Percentiles rank a stretch among this genome's conserved stretches.
Evolutionary conservation across 208 protist genomes (phyloP).

Genomic region (Tritrichomonas musculus): DNA sequence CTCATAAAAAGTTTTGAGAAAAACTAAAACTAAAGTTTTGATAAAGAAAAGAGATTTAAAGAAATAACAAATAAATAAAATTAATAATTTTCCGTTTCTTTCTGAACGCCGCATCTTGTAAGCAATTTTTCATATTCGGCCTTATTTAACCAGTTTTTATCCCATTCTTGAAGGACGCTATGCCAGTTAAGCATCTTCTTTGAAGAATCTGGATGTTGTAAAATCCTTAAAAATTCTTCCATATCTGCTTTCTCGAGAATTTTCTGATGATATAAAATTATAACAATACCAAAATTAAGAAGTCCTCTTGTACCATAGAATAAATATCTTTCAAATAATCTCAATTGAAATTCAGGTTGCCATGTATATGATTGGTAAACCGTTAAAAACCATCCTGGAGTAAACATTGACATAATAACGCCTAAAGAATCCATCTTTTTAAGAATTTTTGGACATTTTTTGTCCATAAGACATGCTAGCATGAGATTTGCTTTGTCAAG

Average conservation of each 20-base stretch:
- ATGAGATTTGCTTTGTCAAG: background rate
- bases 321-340: conserved; percentile 11
- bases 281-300: background rate
- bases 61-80: background rate
- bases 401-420: background rate
- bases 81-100: background rate
- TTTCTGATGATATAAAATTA: background rate
- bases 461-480: background rate
- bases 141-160: background rate
- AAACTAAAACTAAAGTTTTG: too few relatives aligned
- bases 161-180: background rate
- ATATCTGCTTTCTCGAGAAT: background rate
- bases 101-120: background rate
- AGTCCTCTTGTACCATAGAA: conserved; percentile 24
- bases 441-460: conserved; percentile 5
- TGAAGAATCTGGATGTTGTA: background rate
- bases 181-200: background rate
- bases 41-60: background rate
- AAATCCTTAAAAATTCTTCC: background rate
- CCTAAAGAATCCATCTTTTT: background rate
- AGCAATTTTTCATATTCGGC: background rate
- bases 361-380: background rate
- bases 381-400: background rate
- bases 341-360: conserved; percentile 19
- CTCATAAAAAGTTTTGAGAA: too few relatives aligned